Percentiles rank a stretch among this genome's conserved stretches.
Evolutionary conservation across 1,284 basidiomycete species (phyloP).

Genomic region (Apiotrichum mycotoxinovorans): DNA sequence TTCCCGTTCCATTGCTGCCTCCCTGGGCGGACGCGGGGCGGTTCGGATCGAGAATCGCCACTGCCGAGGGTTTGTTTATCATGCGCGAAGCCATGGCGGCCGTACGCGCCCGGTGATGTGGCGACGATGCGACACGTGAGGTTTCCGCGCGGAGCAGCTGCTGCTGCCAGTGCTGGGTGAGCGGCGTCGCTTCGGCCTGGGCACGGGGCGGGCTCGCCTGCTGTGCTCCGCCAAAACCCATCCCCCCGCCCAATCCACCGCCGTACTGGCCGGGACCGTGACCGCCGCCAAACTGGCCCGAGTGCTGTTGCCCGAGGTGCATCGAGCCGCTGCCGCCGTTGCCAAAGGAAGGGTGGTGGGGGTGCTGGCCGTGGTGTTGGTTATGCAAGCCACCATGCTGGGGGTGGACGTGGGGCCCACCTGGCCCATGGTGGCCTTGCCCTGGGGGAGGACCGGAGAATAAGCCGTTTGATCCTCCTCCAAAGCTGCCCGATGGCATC

Average conservation of each 20-base stretch:
- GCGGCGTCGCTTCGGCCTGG: conserved; percentile 30
- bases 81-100: conserved; percentile 57
- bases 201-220: conserved; percentile 40
- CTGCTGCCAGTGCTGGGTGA: conserved; percentile 49
- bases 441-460: conserved; percentile 18
- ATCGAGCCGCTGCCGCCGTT: conserved; percentile 22
- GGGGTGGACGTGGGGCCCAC: conserved; percentile 14
- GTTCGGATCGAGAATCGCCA: conserved; percentile 52
- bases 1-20: conserved; percentile 2
- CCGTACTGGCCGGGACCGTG: conserved; percentile 23
- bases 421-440: conserved; percentile 17
- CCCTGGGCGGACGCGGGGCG: conserved; percentile 15
- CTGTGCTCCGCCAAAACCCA: conserved; percentile 22
- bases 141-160: conserved; percentile 48
- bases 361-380: conserved; percentile 24
- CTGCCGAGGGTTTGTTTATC: conserved; percentile 51
- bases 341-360: conserved; percentile 34
- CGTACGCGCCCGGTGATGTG: conserved; percentile 58
- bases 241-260: conserved; percentile 26
- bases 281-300: conserved; percentile 19
- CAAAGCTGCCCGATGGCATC: conserved; percentile 19
- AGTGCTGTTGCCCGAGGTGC: conserved; percentile 31
- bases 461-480: conserved; percentile 18
- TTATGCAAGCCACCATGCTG: conserved; percentile 19
- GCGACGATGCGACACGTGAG: conserved; percentile 54